Evolutionary conservation across 352 stramenopile species (phyloP).

Genomic region (Globisporangium nagaii): DNA sequence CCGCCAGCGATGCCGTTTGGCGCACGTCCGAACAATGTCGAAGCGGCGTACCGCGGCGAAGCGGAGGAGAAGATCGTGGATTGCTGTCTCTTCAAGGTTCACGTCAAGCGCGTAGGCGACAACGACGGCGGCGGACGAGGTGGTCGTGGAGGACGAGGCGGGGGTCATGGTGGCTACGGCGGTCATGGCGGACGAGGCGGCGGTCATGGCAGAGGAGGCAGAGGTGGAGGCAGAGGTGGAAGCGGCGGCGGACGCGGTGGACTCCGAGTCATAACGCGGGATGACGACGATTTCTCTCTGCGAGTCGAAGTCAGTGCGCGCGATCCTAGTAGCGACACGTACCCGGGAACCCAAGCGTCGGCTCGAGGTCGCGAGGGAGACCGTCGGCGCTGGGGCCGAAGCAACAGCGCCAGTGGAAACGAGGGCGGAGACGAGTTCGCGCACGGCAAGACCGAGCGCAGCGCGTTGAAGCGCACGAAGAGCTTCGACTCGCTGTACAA

Average conservation of each 20-base stretch:
- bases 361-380: background rate
- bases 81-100: slow-evolving; percentile 35
- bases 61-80: slow-evolving; percentile 24
- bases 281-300: slow-evolving; percentile 6
- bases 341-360: too few relatives aligned
- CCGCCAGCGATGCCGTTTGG: background rate
- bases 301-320: background rate
- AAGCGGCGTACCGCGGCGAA: slow-evolving; percentile 17
- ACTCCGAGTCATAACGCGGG: background rate
- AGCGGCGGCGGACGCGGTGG: background rate
- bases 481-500: slow-evolving; percentile 49
- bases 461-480: slow-evolving; percentile 28
- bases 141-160: background rate
- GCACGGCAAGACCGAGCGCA: background rate
- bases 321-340: background rate
- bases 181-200: slow-evolving; percentile 6
- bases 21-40: background rate
- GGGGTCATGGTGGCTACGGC: slow-evolving; percentile 10
- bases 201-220: background rate
- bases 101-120: slow-evolving; percentile 16
- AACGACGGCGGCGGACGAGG: background rate
- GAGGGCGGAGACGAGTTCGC: background rate
- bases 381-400: background rate
- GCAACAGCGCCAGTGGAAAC: background rate
- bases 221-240: background rate